Conservation (phyloP, 129 eudicot genomes). For the Ambrosia artemisiifolia region DNA sequence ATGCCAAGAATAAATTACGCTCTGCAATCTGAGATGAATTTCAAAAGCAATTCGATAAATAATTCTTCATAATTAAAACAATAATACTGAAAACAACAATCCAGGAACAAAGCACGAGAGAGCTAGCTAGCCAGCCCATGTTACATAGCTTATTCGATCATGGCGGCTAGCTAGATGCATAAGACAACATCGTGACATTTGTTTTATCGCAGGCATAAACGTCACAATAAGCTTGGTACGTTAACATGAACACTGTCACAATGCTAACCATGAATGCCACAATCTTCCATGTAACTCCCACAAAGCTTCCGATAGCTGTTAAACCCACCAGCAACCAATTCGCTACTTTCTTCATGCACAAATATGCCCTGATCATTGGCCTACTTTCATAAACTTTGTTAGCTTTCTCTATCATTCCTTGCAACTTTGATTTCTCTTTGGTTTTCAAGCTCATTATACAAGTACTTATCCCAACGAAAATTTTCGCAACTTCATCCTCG, state of each 20-base stretch:
- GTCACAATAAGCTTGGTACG: background rate
- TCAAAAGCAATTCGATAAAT: too few relatives aligned
- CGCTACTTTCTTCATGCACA: background rate
- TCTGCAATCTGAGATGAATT: too few relatives aligned
- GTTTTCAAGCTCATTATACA: background rate
- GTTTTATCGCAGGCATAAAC: background rate
- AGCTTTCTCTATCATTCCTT: background rate
- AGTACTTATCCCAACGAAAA: conserved; percentile 37
- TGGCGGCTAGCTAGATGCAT: too few relatives aligned
- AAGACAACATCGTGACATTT: too few relatives aligned
- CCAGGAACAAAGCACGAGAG: too few relatives aligned
- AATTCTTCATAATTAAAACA: too few relatives aligned
- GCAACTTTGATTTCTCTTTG: background rate
- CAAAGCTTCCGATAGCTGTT: background rate
- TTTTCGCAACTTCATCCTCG: conserved; percentile 22
- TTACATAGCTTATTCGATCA: too few relatives aligned
- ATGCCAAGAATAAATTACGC: too few relatives aligned
- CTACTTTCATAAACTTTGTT: background rate
- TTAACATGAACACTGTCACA: background rate
- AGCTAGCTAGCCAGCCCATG: too few relatives aligned
- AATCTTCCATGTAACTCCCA: background rate
- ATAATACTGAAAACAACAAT: too few relatives aligned
- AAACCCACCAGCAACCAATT: conserved; percentile 3
- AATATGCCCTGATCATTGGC: background rate
- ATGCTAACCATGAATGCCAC: background rate